These are phyloP conservation scores for Boechera stricta DNA, from an alignment of 345 rosid species.

Conservation along the genomic window DNA sequence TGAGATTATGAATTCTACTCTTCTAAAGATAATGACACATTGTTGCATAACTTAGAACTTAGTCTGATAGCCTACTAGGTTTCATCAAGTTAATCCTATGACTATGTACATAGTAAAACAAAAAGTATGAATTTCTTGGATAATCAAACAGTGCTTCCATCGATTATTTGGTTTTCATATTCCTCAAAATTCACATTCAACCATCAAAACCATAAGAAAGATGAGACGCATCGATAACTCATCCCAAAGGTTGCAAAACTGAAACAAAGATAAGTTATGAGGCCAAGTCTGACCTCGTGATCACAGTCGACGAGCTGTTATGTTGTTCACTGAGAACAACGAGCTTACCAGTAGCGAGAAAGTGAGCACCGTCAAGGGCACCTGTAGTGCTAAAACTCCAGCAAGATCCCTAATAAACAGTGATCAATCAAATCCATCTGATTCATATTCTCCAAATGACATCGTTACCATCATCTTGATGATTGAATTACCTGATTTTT, in stretches of 20 bases:
- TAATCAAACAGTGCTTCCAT: too few relatives aligned
- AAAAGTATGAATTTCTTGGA: too few relatives aligned
- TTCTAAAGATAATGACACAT: neutral
- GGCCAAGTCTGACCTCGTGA: slow-evolving; percentile 57
- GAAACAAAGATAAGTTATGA: too few relatives aligned
- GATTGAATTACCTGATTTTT: slow-evolving; percentile 65
- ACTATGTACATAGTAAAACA: too few relatives aligned
- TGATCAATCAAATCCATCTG: neutral
- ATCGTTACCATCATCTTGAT: too few relatives aligned
- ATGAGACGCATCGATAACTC: too few relatives aligned
- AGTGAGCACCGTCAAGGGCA: slow-evolving; percentile 92
- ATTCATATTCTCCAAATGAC: too few relatives aligned
- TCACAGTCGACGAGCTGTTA: slow-evolving; percentile 83
- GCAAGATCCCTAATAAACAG: slow-evolving; percentile 71
- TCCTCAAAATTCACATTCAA: neutral
- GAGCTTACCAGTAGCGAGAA: slow-evolving; percentile 76
- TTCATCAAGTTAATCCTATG: too few relatives aligned
- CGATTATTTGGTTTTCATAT: too few relatives aligned
- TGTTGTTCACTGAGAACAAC: slow-evolving; percentile 97
- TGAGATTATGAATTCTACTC: neutral
- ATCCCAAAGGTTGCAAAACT: too few relatives aligned
- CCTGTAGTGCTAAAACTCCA: slow-evolving; percentile 96
- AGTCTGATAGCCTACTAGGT: neutral
- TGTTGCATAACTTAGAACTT: neutral
- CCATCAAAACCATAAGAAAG: neutral